Base-by-base conservation (phyloP, 805 yeast genomes). In the Metschnikowia noctiluminum region DNA sequence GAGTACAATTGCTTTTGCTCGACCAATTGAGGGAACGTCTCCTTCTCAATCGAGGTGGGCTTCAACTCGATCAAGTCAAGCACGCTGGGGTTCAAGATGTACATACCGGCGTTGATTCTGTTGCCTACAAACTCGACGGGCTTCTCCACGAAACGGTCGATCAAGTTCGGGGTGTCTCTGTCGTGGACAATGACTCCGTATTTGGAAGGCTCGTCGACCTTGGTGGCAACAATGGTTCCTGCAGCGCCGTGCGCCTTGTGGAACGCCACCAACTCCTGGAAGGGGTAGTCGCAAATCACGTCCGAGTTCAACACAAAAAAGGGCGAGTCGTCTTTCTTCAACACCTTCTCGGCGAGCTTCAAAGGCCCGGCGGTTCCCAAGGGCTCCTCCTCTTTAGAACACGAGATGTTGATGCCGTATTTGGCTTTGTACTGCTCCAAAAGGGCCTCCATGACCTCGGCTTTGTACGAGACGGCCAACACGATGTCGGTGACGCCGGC, bases 401-500 rank as follows among this genome's bases (percentile, higher is more conserved):
- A 94, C 49, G 97, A 90, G 75, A 94, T 94, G 62, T 79, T 77
- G 58, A 94, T 96, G 71, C 97, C 97, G 74, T 89, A 94, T 72
- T 85, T 89, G 67, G 85, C 77, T 78, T 94, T 98, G 81, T 92
- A 94, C 75, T 91, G 83, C 76, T 94, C 80, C 66, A 94, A 81
- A 53, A 98, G 86, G 61, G 87, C 84, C 58, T 92, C 98, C 99
- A 94, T 94, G 59, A 90, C 96, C 78, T 94, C 99, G 53, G 99
- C 99, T 74, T 97, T 87, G 84, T 94, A 94, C 84, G 94, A 94
- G 62, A 94, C 99, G 54, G 99, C 99, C 62, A 94, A 77, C 40
- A 94, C 99, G 62, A 94, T 91, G 73, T 94, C 99, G 52, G 96
- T 94, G 70, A 94, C 97, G 68, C 99, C 99, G 61, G 99, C 99